Conservation (phyloP, 2,329 filamentous ascomycete genomes). For the Aspergillus aculeatinus region DNA sequence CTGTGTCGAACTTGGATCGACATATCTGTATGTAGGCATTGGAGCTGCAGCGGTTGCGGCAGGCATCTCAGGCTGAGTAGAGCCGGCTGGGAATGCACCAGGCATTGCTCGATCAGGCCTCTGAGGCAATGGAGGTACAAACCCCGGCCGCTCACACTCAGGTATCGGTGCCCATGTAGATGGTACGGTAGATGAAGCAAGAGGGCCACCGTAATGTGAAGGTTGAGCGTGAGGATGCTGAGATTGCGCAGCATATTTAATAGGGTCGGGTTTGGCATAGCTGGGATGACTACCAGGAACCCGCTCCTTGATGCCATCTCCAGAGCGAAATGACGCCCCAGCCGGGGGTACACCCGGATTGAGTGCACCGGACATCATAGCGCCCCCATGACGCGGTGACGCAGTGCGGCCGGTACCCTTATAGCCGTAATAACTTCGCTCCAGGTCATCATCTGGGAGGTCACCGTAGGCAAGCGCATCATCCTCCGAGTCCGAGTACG, state of each 20-base stretch:
- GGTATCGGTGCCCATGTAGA: constrained; percentile 41
- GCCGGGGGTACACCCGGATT: constrained; percentile 10
- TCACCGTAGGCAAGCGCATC: constrained; percentile 42
- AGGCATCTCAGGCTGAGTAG: constrained; percentile 23
- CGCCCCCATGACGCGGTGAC: constrained; percentile 10
- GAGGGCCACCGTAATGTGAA: constrained; percentile 14
- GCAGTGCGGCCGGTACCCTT: constrained; percentile 10
- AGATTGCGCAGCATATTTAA: constrained; percentile 33
- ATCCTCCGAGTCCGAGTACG: constrained; percentile 32
- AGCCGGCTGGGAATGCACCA: constrained; percentile 31
- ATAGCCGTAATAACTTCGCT: constrained; percentile 20
- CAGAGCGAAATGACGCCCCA: constrained; percentile 11
- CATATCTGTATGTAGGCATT: constrained; percentile 35
- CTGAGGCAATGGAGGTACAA: constrained; percentile 40
- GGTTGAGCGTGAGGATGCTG: constrained; percentile 20
- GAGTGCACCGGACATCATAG: constrained; percentile 22
- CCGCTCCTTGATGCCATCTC: constrained; percentile 16
- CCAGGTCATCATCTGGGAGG: constrained; percentile 13
- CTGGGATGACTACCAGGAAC: constrained; percentile 31
- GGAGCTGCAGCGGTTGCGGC: constrained; percentile 21
- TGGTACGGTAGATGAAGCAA: constrained; percentile 16
- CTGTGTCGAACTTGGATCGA: constrained; percentile 22
- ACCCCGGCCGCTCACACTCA: constrained; percentile 43
- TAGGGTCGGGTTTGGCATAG: constrained; percentile 33
- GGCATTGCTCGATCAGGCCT: constrained; percentile 27